Conservation (phyloP, 1,139 yeast genomes). For the Suhomyces bokatorum region DNA sequence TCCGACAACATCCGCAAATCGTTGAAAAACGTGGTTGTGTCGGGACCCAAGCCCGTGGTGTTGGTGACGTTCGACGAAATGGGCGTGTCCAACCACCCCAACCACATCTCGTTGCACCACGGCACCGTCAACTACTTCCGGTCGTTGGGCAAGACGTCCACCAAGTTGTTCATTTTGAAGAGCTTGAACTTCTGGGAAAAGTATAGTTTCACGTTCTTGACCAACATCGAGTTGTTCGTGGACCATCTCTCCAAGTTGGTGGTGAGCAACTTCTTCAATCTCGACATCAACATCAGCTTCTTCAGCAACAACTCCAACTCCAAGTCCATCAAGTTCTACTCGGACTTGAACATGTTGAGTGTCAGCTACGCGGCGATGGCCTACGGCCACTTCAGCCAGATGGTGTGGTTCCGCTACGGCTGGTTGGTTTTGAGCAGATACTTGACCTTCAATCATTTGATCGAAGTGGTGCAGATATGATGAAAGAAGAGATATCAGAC, state of each 20-base stretch:
- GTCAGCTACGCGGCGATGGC: constrained; percentile 75
- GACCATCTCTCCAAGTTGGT: constrained; percentile 34
- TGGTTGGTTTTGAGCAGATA: constrained; percentile 81
- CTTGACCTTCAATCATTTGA: constrained; percentile 71
- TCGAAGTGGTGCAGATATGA: constrained; percentile 18
- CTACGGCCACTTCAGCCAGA: constrained; percentile 81
- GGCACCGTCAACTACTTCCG: constrained; percentile 49
- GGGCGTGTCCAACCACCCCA: constrained; percentile 86
- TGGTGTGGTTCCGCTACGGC: constrained; percentile 93
- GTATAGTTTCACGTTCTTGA: constrained; percentile 51
- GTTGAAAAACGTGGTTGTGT: constrained; percentile 22
- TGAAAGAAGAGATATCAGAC: background rate
- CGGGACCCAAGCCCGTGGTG: constrained; percentile 29
- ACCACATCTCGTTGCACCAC: constrained; percentile 67
- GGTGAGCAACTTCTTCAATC: constrained; percentile 33
- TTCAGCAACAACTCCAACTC: constrained; percentile 26
- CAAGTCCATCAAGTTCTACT: constrained; percentile 43
- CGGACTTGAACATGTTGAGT: constrained; percentile 60
- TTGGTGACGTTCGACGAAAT: constrained; percentile 76
- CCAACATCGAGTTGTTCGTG: constrained; percentile 47
- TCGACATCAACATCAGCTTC: constrained; percentile 45
- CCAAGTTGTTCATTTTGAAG: constrained; percentile 39
- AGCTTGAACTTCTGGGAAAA: constrained; percentile 51
- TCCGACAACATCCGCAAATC: constrained; percentile 36
- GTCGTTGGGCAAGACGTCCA: constrained; percentile 8